Evolutionary conservation across 495 filamentous ascomycete species (phyloP).

Genomic region (Penicillium robsamsonii): DNA sequence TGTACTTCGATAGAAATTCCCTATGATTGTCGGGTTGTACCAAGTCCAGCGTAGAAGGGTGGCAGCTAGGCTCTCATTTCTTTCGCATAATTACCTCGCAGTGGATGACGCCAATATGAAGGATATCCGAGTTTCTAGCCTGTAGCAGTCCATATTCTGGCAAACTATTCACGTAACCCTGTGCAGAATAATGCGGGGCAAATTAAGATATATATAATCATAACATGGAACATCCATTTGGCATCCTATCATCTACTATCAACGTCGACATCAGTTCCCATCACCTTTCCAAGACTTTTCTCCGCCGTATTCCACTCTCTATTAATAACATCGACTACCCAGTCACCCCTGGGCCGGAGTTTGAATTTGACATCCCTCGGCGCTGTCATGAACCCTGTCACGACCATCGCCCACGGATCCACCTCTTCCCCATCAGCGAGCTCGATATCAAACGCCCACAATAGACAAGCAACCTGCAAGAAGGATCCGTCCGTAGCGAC

Average conservation of each 20-base stretch:
- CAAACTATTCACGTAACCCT: too few species aligned
- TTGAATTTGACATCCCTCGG: slow-evolving; percentile 21
- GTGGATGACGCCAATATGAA: too few species aligned
- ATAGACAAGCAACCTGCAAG: slow-evolving; percentile 28
- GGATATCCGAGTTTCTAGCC: too few species aligned
- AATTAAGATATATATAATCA: neutral
- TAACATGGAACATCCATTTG: neutral
- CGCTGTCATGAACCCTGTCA: slow-evolving; percentile 31
- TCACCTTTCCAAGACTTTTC: slow-evolving; percentile 14
- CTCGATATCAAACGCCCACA: slow-evolving; percentile 35
- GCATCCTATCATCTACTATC: neutral
- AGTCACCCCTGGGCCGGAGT: slow-evolving; percentile 24
- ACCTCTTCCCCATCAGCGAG: slow-evolving; percentile 18
- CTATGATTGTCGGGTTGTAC: too few species aligned
- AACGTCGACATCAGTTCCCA: slow-evolving; percentile 7
- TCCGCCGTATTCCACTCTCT: slow-evolving; percentile 18
- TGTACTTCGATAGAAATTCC: too few species aligned
- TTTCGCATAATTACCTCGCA: too few species aligned
- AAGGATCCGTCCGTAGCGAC: slow-evolving; percentile 30
- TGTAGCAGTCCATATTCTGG: too few species aligned
- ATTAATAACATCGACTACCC: slow-evolving; percentile 18
- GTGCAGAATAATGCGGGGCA: too few species aligned
- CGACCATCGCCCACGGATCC: slow-evolving; percentile 33
- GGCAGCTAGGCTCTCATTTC: too few species aligned
- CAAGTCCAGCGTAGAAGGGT: too few species aligned